Base-by-base conservation (phyloP, 805 yeast species). In the Hanseniaspora occidentalis region DNA sequence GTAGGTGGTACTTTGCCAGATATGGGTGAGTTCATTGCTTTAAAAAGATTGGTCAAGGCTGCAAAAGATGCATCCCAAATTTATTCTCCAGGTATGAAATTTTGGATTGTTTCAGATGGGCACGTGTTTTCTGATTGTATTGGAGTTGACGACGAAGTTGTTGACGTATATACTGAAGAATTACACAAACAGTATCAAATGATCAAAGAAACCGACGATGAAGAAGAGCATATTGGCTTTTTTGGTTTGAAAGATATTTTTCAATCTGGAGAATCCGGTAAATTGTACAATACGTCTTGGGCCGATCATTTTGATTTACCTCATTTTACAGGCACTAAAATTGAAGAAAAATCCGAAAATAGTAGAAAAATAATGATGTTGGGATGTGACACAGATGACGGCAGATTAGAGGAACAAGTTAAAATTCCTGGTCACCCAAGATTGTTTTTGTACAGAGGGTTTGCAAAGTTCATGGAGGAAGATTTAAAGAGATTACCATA, bases 61-160 rank as follows among this genome's bases (percentile, higher is more conserved):
- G 50, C 61, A n/a, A 45, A 51, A 37, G 55, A 50, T 21, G 55
- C 61, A 13, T 40, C 44, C 20, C 62, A 64, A 38, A 43, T 73
- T 18, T 75, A 75, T 54, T 62, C 70, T 1, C 79, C 79, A 1
- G 80, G 80, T 1, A 57, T 73, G 57, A 65, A 68, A 41, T 52
- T 73, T 24, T 69, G 67, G 64, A 72, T 75, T 47, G 78, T 75
- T 23, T 70, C 77, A 51, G 81, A 75, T 48, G 80, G 81, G 0
- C 81, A 75, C 50, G 81, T 75, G 13, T 75, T 75, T 52, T 70
- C 77, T 42, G 80, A 75, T 51, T 75, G 80, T 50, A 65, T 75
- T 51, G 78, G 77, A 26, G 79, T 74, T 25, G 75, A 72, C 51
- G 81, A 75, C 50, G 63, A 62, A 31, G 63, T 64, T 39, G 79